Base-by-base conservation (phyloP, 148 eudicot species). In the Dysphania ambrosioides region DNA sequence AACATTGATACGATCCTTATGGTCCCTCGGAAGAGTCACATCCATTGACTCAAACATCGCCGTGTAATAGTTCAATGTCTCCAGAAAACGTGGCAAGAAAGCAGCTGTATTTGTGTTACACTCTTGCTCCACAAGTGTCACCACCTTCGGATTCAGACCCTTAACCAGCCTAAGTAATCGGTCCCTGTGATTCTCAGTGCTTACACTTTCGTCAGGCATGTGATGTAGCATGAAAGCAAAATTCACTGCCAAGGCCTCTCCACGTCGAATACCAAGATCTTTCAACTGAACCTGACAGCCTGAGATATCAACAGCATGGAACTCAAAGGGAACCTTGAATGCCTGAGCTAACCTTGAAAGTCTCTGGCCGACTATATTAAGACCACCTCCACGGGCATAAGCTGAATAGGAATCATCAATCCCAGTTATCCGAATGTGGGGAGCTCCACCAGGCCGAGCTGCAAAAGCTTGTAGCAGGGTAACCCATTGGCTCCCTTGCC, bases 21-120 rank as follows among this genome's bases (percentile, higher is more conserved):
- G 83, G 24, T 81, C 83, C 70, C 92, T 72, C 0, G 86, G 85
- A 8, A 88, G 83, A 1, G 87, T 87, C 69, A 77, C 87, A 21
- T 88, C 92, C 70, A 88, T 83, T 12, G 92, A 88, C 59, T 88
- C 90, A 53, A 88, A 88, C 87, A 88, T 85, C 6, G 92, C 92
- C 2, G 74, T 75, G 19, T 86, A 88, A 60, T 88, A 85, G 26
- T 88, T 82, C 38, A 88, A 59, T 4, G 92, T 78, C 80, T 88
- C 92, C 0, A 78, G 70, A 71, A 89, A 89, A 5, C 90, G 82
- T 0, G 90, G 93, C 68, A 83, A 73, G 82, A 89, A 89, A 3
- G 87, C 67, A 23, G 90, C 83, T 0, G 88, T 72, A 81, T 89
- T 89, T 11, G 90, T 85, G 75, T 89, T 83, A 16, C 87, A 89